Conservation (phyloP, 768 basidiomycete species). For the Mycena crocata region DNA sequence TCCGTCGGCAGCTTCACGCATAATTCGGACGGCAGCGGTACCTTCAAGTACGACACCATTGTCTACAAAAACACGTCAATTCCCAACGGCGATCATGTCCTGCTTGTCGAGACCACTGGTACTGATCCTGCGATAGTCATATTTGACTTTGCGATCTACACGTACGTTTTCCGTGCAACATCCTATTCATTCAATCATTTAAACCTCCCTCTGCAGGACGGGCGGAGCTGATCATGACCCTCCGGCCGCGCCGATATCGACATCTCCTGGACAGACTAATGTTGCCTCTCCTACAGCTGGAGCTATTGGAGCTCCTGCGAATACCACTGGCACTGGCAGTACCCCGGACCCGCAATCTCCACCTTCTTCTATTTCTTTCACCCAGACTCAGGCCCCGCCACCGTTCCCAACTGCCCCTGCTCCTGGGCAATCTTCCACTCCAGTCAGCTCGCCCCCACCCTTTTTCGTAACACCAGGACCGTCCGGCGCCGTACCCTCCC, state of each 20-base stretch:
- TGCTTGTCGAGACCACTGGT: constrained; percentile 32
- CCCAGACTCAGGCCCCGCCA: neutral
- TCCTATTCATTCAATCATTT: neutral
- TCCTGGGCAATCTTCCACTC: neutral
- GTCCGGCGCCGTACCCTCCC: neutral
- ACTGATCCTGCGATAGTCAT: constrained; percentile 27
- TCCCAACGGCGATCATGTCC: constrained; percentile 28
- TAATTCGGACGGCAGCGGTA: constrained; percentile 23
- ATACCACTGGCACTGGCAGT: too few relatives aligned
- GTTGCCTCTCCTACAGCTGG: neutral
- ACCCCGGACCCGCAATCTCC: too few relatives aligned
- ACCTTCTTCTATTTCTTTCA: neutral
- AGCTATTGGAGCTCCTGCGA: neutral
- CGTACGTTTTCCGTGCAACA: constrained; percentile 24
- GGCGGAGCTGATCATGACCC: too few relatives aligned
- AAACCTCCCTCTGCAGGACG: too few relatives aligned
- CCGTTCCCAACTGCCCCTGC: constrained; percentile 4
- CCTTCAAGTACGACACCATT: constrained; percentile 27
- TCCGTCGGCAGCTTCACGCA: constrained; percentile 32
- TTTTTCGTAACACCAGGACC: neutral
- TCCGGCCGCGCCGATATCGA: neutral
- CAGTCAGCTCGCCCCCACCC: neutral
- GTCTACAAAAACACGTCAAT: constrained; percentile 31
- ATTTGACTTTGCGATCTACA: constrained; percentile 37
- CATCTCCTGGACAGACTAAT: too few relatives aligned